Percentiles rank a stretch among this genome's conserved stretches.
phyloP scores from a whole-genome alignment of 148 eudicot genomes.

The Amaranthus cruentus region DNA sequence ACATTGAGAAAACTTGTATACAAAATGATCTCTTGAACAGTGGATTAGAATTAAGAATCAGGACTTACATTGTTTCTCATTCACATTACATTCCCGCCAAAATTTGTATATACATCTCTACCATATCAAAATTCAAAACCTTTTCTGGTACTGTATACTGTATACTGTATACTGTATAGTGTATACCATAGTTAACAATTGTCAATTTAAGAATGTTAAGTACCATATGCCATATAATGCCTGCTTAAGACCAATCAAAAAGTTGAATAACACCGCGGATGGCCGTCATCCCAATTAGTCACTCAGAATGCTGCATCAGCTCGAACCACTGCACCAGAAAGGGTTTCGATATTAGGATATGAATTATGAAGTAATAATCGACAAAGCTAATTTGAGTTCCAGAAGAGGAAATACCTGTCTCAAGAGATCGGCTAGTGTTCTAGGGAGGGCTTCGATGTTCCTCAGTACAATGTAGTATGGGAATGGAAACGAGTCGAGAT shows the following conservation, averaged over 20 bases:
- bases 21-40: too few relatives aligned
- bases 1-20: too few relatives aligned
- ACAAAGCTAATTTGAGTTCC: not conserved
- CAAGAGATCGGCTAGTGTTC: constrained; percentile 87
- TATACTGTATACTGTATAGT: not conserved
- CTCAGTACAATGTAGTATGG: constrained; percentile 81
- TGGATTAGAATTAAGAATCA: too few relatives aligned
- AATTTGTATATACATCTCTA: not conserved
- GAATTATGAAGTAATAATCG: not conserved
- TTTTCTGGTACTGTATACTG: not conserved
- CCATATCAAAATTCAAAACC: constrained; percentile 9
- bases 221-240: not conserved
- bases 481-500: constrained; percentile 87
- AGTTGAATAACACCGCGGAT: not conserved
- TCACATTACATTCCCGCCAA: not conserved
- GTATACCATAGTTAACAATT: not conserved
- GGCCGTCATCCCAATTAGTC: constrained; percentile 26
- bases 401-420: constrained; percentile 57
- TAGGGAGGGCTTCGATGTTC: constrained; percentile 85
- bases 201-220: not conserved
- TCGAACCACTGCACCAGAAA: constrained; percentile 82
- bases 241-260: not conserved
- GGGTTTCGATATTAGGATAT: not conserved
- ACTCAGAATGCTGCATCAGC: constrained; percentile 65
- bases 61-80: too few relatives aligned